A percentile compares a stretch with the other conserved stretches of the same genome.
These are phyloP conservation scores for Thalia dealbata DNA, from an alignment of 176 grass and related monocot species.

Conservation along the genomic window DNA sequence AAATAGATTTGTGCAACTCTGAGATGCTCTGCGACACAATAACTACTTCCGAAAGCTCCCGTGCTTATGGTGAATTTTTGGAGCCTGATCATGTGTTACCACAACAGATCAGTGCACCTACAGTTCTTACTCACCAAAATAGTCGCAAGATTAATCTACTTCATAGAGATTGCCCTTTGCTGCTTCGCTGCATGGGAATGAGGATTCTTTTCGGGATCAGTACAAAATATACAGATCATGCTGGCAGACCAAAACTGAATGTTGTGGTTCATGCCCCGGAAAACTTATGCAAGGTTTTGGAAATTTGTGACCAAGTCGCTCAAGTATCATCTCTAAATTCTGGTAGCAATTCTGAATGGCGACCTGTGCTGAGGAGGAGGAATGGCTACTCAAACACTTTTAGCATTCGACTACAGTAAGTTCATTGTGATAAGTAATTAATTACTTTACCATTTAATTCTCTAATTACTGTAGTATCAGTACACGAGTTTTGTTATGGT, in stretches of 20 bases:
- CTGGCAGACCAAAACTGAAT: conserved; percentile 62
- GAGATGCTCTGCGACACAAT: conserved; percentile 15
- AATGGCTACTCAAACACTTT: conserved; percentile 44
- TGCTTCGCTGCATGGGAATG: conserved; percentile 45
- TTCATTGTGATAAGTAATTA: not conserved
- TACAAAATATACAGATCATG: conserved; percentile 57
- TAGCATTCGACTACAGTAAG: conserved; percentile 71
- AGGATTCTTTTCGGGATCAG: conserved; percentile 52
- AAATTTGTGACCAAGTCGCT: conserved; percentile 57
- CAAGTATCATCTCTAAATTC: conserved; percentile 38
- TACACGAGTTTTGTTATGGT: not conserved
- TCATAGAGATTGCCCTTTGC: conserved; percentile 43
- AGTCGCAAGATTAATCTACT: conserved; percentile 30
- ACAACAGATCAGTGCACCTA: conserved; percentile 45
- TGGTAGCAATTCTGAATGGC: conserved; percentile 84
- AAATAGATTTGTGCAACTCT: conserved; percentile 25
- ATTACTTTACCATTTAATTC: not conserved
- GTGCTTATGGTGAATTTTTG: conserved; percentile 45
- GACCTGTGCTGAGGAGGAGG: conserved; percentile 56
- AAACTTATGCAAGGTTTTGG: conserved; percentile 51
- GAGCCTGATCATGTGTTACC: conserved; percentile 43
- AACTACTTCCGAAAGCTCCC: conserved; percentile 34
- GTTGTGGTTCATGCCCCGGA: conserved; percentile 57
- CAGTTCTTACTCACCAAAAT: conserved; percentile 36
- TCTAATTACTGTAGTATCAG: not conserved